Evolutionary conservation across 768 basidiomycete species (phyloP), one percentile per base, ranked within the genome.

Genomic region (Fomitopsis pulvina): DNA sequence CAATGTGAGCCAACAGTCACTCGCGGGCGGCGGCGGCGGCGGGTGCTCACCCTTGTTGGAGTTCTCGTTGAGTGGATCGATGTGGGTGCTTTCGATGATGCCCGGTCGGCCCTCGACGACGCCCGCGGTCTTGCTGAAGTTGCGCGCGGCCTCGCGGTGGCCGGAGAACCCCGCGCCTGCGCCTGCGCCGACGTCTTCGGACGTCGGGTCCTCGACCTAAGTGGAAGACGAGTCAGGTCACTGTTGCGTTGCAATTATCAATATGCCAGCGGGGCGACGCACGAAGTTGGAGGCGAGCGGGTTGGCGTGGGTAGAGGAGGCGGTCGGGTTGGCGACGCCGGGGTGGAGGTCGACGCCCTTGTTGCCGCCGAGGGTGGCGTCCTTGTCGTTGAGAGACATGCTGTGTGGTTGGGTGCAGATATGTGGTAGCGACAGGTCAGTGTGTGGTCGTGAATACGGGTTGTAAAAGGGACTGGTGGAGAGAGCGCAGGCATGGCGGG

Each of bases 81-180:
- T 78, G 55, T 78, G 64, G 21, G 76, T 67, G 27, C 68, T 64
- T 62, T 81, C 78, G 54, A 81, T 78, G 55, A 80, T 78, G 16
- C 79, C 78, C 5, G 80, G 76, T 2, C 69, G 71, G 12, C 69
- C 72, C 60, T 80, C 79, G 32, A 75, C 62, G 29, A 79, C 77
- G 18, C 79, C 77, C 8, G 75, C 71, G 6, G 67, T 63, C 48
- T 70, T 51, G 48, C 67, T 72, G 59, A 75, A 66, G 39, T 58
- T 60, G 20, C 67, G 68, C 47, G 65, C 60, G 2, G 75, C 74
- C 26, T 74, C 61, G 39, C 63, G 60, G 45, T 69, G 65, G 22
- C 70, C 75, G 10, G 66, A 51, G 60, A 74, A 76, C 49, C 66
- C 60, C 25, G 60, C 47, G 20, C 65, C 66, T 5, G 70, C 73